Base-by-base conservation (phyloP, 2,329 filamentous ascomycete species). In the Neurospora crassa region DNA sequence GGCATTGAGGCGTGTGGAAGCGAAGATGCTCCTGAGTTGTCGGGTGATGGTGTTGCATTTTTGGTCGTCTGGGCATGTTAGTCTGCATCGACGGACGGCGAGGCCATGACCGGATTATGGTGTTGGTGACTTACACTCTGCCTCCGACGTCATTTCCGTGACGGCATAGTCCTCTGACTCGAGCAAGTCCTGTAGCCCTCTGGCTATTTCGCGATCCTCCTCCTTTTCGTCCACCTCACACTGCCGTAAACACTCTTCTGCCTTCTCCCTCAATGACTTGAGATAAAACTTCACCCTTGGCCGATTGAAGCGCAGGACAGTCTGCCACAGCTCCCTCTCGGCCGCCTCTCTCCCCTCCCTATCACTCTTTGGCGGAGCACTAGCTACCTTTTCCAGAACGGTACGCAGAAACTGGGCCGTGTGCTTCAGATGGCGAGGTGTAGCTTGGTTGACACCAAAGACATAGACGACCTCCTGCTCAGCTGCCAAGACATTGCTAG, bases 341-440 rank as follows among this genome's bases (percentile, higher is more conserved):
- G 53, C 53, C 24, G 53, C 53, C 0, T 0, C 1, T 63, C 53
- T n/a, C 1, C 14, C 53, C 47, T 59, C 24, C 0, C 0, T 1
- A 5, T 63, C 69, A 8, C 0, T 63, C 5, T 3, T 40, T 40
- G n/a, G 68, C 42, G 41, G 68, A 29, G 34, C 67, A 68, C 1
- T 16, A 16, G 59, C 70, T n/a, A 41, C 68, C 53, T 63, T 63
- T 63, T 63, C 1, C 53, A 63, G 24, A 5, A 63, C 7, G 0
- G 53, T 63, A 5, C 14, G 7, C 16, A 63, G 4, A 45, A 16
- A 71, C 37, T 8, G 14, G 8, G 16, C 20, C 1, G 16, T 41
- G 40, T 1, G 53, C 16, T 18, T 3, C 3, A 63, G 8, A 34
- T 63, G 53, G 0, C 10, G 14, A 5, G 14, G 24, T 6, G 53